Evolutionary conservation across 2,329 filamentous ascomycete genomes (phyloP).

Genomic region (Cytospora schulzeri): DNA sequence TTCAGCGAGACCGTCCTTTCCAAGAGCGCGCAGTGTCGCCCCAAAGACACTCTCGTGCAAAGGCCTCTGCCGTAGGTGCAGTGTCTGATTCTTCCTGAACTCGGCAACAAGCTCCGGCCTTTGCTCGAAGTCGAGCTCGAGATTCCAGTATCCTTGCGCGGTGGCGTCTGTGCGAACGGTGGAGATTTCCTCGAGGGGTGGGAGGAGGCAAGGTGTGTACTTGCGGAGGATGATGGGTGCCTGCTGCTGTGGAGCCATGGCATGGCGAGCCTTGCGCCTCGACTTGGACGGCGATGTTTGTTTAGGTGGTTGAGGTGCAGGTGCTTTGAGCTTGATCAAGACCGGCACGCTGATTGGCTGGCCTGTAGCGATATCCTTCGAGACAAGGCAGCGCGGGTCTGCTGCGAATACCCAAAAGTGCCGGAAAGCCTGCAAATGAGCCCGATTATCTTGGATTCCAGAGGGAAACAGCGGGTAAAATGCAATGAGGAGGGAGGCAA

Average conservation of each 20-base stretch:
- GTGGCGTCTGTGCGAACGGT: slow-evolving; percentile 62
- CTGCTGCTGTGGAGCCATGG: neutral
- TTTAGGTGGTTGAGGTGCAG: slow-evolving; percentile 41
- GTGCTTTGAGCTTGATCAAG: slow-evolving; percentile 58
- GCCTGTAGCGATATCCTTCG: slow-evolving; percentile 82
- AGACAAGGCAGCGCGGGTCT: slow-evolving; percentile 84
- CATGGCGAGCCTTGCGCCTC: slow-evolving; percentile 32
- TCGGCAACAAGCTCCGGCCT: slow-evolving; percentile 63
- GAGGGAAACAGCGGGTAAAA: slow-evolving; percentile 94
- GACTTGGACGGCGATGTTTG: slow-evolving; percentile 41
- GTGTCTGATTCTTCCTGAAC: slow-evolving; percentile 70
- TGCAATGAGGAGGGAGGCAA: slow-evolving; percentile 82
- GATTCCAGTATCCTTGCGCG: slow-evolving; percentile 74
- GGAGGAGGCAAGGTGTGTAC: slow-evolving; percentile 61
- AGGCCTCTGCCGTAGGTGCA: slow-evolving; percentile 73
- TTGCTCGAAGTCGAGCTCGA: slow-evolving; percentile 72
- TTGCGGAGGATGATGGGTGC: slow-evolving; percentile 43
- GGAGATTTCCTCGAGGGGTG: slow-evolving; percentile 65
- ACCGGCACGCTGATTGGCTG: slow-evolving; percentile 77
- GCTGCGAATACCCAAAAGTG: slow-evolving; percentile 96
- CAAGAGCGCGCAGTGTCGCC: slow-evolving; percentile 74
- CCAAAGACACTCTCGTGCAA: slow-evolving; percentile 70
- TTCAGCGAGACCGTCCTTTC: slow-evolving; percentile 39
- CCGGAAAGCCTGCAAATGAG: slow-evolving; percentile 92
- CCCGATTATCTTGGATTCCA: slow-evolving; percentile 88